Base-by-base conservation (phyloP, 345 rosid genomes). In the Erodium maritimum region DNA sequence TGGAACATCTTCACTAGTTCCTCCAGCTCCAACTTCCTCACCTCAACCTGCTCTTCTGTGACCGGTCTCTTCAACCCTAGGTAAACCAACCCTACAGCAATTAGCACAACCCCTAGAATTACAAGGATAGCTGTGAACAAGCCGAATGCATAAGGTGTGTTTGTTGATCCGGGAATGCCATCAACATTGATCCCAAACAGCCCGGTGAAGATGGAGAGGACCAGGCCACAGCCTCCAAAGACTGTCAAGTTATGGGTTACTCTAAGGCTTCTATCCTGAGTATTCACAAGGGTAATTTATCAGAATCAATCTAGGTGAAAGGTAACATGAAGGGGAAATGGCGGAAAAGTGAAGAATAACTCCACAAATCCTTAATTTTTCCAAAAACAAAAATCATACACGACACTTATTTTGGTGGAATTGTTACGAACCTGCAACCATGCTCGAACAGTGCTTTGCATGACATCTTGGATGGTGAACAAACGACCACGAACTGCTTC, bases 151-250 rank as follows among this genome's bases (percentile, higher is more conserved):
- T 86, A 89, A 25, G 99, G 99, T 0, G 99, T 75, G 63, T 73
- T 73, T 34, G 45, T 67, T 4, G 82, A 76, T 51, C 99, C 99
- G 0, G 96, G 99, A 22, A 93, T 93, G 19, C 96, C 99, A 60
- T 93, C 99, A n/a, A 93, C 95, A 61, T 93, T 93, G 82, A 93
- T 93, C 1, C 99, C 99, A 60, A 93, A 93, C 42, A 93, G 69
- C 53, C 99, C 96, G 0, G 94, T 88, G 58, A 89, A 52, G 65
- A 89, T 67, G 0, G 91, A 65, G 21, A 93, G 91, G 52, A 93
- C 85, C 21, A 93, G 80, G 24, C 99, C 99, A 10, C 95, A 83
- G 25, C 99, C 99, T 33, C 99, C 99, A 29, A 89, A 83, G 19
- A 93, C 96, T 3, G 89, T 83, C 65, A 93, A 59, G 73, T 93